Percentiles rank a stretch among this genome's conserved stretches.
These are phyloP conservation scores for Coffea humblotiana DNA, from an alignment of 305 asterid genomes.

Conservation along the genomic window DNA sequence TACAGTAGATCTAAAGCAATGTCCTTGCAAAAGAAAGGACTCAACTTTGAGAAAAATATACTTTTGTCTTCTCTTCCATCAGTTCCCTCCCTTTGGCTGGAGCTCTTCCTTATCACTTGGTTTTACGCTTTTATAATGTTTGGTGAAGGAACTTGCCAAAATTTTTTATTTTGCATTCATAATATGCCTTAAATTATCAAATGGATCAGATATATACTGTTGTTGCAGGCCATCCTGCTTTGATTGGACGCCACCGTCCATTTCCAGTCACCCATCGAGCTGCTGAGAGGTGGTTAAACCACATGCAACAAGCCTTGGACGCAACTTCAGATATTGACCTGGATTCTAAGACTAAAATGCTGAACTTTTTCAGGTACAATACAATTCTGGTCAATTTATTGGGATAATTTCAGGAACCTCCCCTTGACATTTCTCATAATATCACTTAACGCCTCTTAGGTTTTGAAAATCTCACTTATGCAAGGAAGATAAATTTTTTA, in stretches of 20 bases:
- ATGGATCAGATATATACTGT: neutral
- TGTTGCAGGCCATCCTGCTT: conserved; percentile 83
- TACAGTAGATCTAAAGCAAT: neutral
- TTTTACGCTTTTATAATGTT: neutral
- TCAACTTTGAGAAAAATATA: neutral
- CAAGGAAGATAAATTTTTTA: too few species aligned
- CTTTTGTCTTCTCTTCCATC: too few species aligned
- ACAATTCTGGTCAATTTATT: neutral
- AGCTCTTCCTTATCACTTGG: neutral
- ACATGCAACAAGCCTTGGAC: conserved; percentile 87
- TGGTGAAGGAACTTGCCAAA: neutral
- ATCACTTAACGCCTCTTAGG: too few species aligned
- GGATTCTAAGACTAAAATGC: conserved; percentile 80
- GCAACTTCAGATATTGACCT: conserved; percentile 57
- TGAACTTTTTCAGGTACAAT: conserved; percentile 71
- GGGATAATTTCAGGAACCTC: too few species aligned
- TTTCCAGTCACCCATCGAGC: conserved; percentile 87
- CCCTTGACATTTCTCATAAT: too few species aligned
- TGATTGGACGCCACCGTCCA: conserved; percentile 95
- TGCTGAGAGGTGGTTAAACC: conserved; percentile 96
- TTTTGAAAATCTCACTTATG: too few species aligned
- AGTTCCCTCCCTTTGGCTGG: neutral
- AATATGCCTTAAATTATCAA: neutral
- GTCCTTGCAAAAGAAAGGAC: neutral
- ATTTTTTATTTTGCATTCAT: neutral